phyloP scores from a whole-genome alignment of 2,329 filamentous ascomycete genomes.

The Annulohypoxylon truncatum region DNA sequence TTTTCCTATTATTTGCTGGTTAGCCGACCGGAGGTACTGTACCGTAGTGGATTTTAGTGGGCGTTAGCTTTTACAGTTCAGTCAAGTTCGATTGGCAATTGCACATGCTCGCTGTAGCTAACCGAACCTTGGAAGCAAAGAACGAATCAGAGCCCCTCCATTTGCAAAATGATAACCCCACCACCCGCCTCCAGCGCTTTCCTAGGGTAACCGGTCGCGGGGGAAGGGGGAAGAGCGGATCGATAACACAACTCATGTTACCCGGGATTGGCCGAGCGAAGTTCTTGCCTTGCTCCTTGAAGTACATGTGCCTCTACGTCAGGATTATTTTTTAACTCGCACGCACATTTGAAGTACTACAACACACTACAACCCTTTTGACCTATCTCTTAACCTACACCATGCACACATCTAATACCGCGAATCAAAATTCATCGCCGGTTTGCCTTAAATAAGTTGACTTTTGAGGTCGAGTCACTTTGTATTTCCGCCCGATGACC shows the following conservation, averaged over 20 bases:
- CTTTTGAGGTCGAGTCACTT: not conserved
- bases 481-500: not conserved
- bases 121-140: not conserved
- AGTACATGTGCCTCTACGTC: constrained; percentile 34
- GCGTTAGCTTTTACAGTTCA: not conserved
- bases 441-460: not conserved
- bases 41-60: not conserved
- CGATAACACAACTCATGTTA: constrained; percentile 34
- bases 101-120: constrained; percentile 5
- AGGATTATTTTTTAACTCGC: constrained; percentile 40
- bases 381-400: not conserved
- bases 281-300: not conserved
- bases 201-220: constrained; percentile 8
- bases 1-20: not conserved
- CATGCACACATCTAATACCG: constrained; percentile 24
- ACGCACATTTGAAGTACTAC: constrained; percentile 17
- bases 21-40: not conserved
- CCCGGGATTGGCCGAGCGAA: constrained; percentile 47
- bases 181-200: not conserved
- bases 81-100: not conserved
- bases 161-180: constrained; percentile 29
- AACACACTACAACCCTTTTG: not conserved
- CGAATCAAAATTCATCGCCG: constrained; percentile 12
- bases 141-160: constrained; percentile 34
- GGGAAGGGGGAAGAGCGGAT: constrained; percentile 4